Evolutionary conservation across 2,329 filamentous ascomycete genomes (phyloP).

Genomic region (Ophiocordyceps polyrhachis-furcata): DNA sequence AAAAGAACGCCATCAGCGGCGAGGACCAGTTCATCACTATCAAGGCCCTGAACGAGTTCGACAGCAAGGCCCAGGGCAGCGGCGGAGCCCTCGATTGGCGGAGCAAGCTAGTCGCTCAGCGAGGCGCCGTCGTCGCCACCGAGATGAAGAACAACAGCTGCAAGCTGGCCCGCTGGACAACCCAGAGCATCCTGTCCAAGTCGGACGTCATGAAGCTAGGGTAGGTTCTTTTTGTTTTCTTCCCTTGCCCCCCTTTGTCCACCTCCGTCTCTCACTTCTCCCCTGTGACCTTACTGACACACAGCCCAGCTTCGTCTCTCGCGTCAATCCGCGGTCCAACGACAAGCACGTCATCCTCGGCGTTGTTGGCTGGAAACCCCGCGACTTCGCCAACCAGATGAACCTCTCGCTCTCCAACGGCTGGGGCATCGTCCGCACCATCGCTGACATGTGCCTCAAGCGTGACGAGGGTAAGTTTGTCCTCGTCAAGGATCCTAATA

Average conservation of each 20-base stretch:
- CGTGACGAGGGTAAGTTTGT: slow-evolving; percentile 40
- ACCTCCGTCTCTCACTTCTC: neutral
- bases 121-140: slow-evolving; percentile 91
- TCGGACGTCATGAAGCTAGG: slow-evolving; percentile 98
- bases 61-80: slow-evolving; percentile 90
- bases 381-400: slow-evolving; percentile 95
- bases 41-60: slow-evolving; percentile 97
- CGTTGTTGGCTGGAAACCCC: slow-evolving; percentile 93
- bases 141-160: slow-evolving; percentile 99
- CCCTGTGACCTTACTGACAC: neutral
- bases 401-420: slow-evolving; percentile 92
- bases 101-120: slow-evolving; percentile 80
- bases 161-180: slow-evolving; percentile 96
- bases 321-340: slow-evolving; percentile 77
- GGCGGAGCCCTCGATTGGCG: slow-evolving; percentile 95
- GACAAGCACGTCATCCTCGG: slow-evolving; percentile 91
- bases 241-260: neutral
- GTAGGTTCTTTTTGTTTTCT: slow-evolving; percentile 30
- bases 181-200: slow-evolving; percentile 88
- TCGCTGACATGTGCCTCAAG: slow-evolving; percentile 80
- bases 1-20: slow-evolving; percentile 84
- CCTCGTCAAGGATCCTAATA: slow-evolving; percentile 41
- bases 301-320: slow-evolving; percentile 65
- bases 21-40: slow-evolving; percentile 84
- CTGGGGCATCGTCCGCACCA: slow-evolving; percentile 97